phyloP scores from a whole-genome alignment of 371 early-diverging fungal genomes.

The Nematocida sp. region DNA sequence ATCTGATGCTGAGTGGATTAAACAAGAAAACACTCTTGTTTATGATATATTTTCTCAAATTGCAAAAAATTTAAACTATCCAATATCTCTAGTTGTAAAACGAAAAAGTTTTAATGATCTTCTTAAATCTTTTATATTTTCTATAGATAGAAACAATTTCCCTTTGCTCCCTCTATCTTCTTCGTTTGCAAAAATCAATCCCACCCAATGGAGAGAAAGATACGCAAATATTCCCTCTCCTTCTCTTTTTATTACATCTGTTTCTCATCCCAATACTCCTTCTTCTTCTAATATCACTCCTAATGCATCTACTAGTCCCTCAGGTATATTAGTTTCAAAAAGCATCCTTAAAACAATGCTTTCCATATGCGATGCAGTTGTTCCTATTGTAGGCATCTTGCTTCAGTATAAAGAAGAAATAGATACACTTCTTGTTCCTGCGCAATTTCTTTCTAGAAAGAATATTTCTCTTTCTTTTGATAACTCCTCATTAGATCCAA shows the following conservation, averaged over 20 bases:
- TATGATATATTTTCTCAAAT: background rate
- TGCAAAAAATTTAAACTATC: background rate
- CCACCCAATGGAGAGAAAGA: background rate
- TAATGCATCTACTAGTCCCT: background rate
- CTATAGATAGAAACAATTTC: background rate
- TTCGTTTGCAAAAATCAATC: background rate
- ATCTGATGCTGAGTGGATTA: slow-evolving; percentile 90
- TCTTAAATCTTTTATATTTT: background rate
- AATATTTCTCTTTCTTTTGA: background rate
- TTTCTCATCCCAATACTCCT: background rate
- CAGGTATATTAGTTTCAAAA: background rate
- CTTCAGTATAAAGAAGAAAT: background rate
- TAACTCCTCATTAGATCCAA: background rate
- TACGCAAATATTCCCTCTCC: background rate
- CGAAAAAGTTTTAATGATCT: background rate
- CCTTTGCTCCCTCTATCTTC: background rate
- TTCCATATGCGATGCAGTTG: background rate
- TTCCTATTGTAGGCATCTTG: background rate
- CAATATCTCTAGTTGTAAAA: background rate
- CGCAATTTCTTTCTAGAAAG: background rate
- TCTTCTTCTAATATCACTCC: background rate
- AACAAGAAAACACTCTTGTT: slow-evolving; percentile 78
- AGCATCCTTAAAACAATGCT: background rate
- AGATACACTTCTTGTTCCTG: background rate
- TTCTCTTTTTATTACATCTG: background rate